These are phyloP conservation scores for Dothistroma pini DNA, from an alignment of 2,329 filamentous ascomycete species.

Conservation along the genomic window DNA sequence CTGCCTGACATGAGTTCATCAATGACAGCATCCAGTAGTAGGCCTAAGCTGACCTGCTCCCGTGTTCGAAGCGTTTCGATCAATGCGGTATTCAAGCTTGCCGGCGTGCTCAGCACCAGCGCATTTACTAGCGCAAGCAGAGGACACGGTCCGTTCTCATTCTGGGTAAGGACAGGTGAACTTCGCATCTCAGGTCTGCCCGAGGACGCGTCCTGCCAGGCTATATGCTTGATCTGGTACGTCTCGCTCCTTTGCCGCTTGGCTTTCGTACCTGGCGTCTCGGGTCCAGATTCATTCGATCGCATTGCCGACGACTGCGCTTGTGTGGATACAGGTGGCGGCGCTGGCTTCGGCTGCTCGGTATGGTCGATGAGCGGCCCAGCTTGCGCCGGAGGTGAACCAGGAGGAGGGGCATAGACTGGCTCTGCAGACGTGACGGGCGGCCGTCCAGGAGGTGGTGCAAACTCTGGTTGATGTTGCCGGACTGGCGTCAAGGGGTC, in stretches of 20 bases:
- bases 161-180: conserved; percentile 90
- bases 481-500: conserved; percentile 15
- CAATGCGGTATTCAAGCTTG: conserved; percentile 63
- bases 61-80: conserved; percentile 72
- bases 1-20: conserved; percentile 85
- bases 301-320: conserved; percentile 5
- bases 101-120: conserved; percentile 74
- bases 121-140: conserved; percentile 91
- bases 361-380: conserved; percentile 33
- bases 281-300: conserved; percentile 21
- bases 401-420: conserved; percentile 23
- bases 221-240: conserved; percentile 89
- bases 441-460: conserved; percentile 14
- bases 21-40: conserved; percentile 84
- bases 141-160: conserved; percentile 91
- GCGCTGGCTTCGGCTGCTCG: conserved; percentile 29
- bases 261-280: conserved; percentile 41
- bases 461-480: conserved; percentile 6
- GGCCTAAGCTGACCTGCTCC: conserved; percentile 81
- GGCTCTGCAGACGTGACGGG: conserved; percentile 4
- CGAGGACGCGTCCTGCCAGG: conserved; percentile 68
- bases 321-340: conserved; percentile 31
- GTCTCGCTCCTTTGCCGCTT: conserved; percentile 62
- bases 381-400: conserved; percentile 31
- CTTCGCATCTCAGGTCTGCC: conserved; percentile 59